Percentiles rank a stretch among this genome's conserved stretches.
Conservation (phyloP, 1,284 basidiomycete species). For the Melanopsichium pennsylvanicum region DNA sequence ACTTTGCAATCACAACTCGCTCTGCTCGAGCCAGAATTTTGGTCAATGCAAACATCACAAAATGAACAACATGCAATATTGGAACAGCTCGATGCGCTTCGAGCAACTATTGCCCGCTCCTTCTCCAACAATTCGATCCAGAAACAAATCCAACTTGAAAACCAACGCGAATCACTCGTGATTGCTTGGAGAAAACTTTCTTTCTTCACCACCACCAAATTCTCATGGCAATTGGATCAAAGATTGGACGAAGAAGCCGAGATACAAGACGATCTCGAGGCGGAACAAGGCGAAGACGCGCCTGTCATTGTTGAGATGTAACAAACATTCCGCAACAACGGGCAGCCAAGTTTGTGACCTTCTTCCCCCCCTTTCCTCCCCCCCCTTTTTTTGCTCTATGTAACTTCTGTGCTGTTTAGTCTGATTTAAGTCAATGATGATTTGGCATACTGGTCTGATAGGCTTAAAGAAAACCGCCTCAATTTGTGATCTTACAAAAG, state of each 20-base stretch:
- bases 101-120: conserved; percentile 28
- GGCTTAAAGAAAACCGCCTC: too few species aligned
- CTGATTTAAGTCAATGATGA: too few species aligned
- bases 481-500: too few species aligned
- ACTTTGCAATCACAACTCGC: conserved; percentile 11
- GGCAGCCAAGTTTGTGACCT: too few species aligned
- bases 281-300: conserved; percentile 42
- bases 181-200: conserved; percentile 31
- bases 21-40: conserved; percentile 19
- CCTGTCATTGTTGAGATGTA: conserved; percentile 35
- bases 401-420: too few species aligned
- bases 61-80: conserved; percentile 12
- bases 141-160: background rate
- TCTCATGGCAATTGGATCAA: conserved; percentile 33
- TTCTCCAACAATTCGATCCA: conserved; percentile 1
- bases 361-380: too few species aligned
- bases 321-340: too few species aligned
- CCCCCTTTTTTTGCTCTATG: too few species aligned
- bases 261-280: conserved; percentile 29
- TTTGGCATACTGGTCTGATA: too few species aligned
- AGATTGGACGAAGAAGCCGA: conserved; percentile 41
- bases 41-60: conserved; percentile 12
- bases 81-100: conserved; percentile 16
- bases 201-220: conserved; percentile 4
- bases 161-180: conserved; percentile 5